Base-by-base conservation (phyloP, 306 rosid genomes). In the Echinosophora koreensis region DNA sequence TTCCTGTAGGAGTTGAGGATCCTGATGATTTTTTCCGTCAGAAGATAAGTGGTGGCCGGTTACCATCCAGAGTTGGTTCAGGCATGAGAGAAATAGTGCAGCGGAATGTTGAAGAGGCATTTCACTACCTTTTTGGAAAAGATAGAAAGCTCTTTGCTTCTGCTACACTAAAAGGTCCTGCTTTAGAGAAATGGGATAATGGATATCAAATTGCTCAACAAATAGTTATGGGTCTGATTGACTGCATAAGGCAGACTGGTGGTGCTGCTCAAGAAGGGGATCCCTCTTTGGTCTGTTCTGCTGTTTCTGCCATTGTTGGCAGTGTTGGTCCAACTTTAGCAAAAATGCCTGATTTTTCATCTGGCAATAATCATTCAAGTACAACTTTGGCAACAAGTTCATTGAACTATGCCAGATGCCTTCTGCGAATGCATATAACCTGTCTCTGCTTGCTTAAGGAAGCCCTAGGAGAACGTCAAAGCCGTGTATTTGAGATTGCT, bases 201-300 rank as follows among this genome's bases (percentile, higher is more conserved):
- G 96, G 93, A 66, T 87, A 80, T 86, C 97, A 89, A 81, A 84
- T 89, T 71, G 91, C 97, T 78, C 97, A 88, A 76, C 87, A 85
- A 66, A 86, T 90, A 78, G 92, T 88, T 49, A 66, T 78, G 67
- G 92, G 92, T 44, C 63, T 95, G 72, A 95, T 92, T 80, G 97
- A 95, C 30, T 88, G 97, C 83, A 89, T 95, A 69, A 86, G 91
- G 89, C 97, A 95, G 79, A 95, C 99, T 39, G 97, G 97, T 42
- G 99, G 97, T 82, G 99, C 99, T 80, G 99, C 99, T 79, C 99
- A 95, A 83, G 99, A 95, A 85, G 99, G 99, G 41, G 99, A 95
- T 61, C 97, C 99, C 17, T 88, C 97, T 73, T 86, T 95, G 89
- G 97, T 95, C 30, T 83, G 92, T 76, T 95, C 92, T 87, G 97